Conservation (phyloP, 768 basidiomycete genomes). For the Agrocybe praecox region DNA sequence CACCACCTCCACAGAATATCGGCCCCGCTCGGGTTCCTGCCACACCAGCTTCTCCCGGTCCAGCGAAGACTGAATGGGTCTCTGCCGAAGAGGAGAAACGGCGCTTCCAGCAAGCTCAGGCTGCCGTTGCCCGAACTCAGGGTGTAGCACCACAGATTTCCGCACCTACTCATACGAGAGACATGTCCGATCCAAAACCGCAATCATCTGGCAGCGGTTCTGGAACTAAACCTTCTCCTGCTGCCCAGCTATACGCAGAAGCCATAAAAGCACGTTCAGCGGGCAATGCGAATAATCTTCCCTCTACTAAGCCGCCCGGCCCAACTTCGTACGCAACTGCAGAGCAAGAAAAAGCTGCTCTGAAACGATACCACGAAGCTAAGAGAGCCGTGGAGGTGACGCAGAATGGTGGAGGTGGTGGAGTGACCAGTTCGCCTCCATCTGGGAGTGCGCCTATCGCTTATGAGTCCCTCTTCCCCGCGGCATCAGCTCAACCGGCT, state of each 20-base stretch:
- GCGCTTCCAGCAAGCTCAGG: conserved; percentile 67
- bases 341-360: conserved; percentile 74
- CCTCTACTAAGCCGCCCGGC: conserved; percentile 38
- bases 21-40: conserved; percentile 16
- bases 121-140: conserved; percentile 63
- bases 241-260: conserved; percentile 29
- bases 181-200: conserved; percentile 18
- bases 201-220: conserved; percentile 16
- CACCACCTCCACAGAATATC: conserved; percentile 23
- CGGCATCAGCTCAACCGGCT: conserved; percentile 26
- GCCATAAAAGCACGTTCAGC: conserved; percentile 31
- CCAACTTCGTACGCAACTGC: conserved; percentile 51
- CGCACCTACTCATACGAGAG: conserved; percentile 22
- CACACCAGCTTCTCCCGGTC: conserved; percentile 10
- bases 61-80: conserved; percentile 44
- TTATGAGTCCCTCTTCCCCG: conserved; percentile 64
- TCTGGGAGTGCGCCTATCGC: conserved; percentile 47
- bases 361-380: conserved; percentile 70
- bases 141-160: conserved; percentile 31
- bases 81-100: conserved; percentile 80
- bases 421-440: conserved; percentile 3
- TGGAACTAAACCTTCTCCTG: conserved; percentile 21
- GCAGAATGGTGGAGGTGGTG: conserved; percentile 30
- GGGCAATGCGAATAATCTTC: conserved; percentile 17
- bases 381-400: conserved; percentile 69